Evolutionary conservation across 2,329 filamentous ascomycete genomes (phyloP).

Genomic region (Sclerotinia nivalis): DNA sequence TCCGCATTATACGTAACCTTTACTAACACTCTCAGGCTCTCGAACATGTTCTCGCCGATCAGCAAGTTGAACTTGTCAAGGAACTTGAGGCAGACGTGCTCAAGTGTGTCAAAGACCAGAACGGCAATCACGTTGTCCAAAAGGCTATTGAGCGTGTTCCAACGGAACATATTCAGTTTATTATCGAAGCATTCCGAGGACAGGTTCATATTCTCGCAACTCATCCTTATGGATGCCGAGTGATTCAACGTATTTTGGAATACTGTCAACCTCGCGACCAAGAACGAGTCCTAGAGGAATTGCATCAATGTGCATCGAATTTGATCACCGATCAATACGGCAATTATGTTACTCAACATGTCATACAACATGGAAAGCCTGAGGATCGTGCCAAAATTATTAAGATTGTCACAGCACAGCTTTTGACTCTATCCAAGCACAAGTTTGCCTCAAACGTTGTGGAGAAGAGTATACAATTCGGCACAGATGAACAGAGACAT

Average conservation of each 20-base stretch:
- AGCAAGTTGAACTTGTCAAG: slow-evolving; percentile 79
- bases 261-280: slow-evolving; percentile 73
- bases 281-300: slow-evolving; percentile 71
- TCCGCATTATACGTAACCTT: not conserved
- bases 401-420: slow-evolving; percentile 66
- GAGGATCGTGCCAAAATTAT: slow-evolving; percentile 75
- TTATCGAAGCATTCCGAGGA: slow-evolving; percentile 77
- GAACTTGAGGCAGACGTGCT: slow-evolving; percentile 79
- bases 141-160: slow-evolving; percentile 85
- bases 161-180: slow-evolving; percentile 76
- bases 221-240: slow-evolving; percentile 86
- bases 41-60: slow-evolving; percentile 87
- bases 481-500: slow-evolving; percentile 66
- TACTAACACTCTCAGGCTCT: slow-evolving; percentile 62
- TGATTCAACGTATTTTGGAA: slow-evolving; percentile 90
- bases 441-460: slow-evolving; percentile 98
- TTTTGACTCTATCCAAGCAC: slow-evolving; percentile 81
- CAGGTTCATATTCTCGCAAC: slow-evolving; percentile 73
- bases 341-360: slow-evolving; percentile 94
- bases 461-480: slow-evolving; percentile 81
- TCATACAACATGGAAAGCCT: slow-evolving; percentile 75
- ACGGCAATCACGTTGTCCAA: slow-evolving; percentile 96
- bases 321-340: slow-evolving; percentile 88
- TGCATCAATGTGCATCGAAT: slow-evolving; percentile 69
- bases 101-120: slow-evolving; percentile 78